A percentile compares a stretch with the other conserved stretches of the same genome.
Evolutionary conservation across 306 rosid species (phyloP).

Genomic region (Hippophae rhamnoides): DNA sequence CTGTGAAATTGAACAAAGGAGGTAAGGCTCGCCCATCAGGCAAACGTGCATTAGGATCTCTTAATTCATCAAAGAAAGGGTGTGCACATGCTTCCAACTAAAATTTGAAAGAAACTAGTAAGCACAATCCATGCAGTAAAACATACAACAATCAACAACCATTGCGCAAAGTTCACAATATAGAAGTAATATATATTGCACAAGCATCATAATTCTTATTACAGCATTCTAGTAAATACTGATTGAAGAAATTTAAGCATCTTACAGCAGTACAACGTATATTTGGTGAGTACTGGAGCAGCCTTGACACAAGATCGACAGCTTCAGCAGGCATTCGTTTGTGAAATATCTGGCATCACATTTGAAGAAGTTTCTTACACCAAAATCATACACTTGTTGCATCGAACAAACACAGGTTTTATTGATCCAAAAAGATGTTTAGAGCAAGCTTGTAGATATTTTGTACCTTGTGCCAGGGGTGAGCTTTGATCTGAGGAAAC

Average conservation of each 20-base stretch:
- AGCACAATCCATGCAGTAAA: no score
- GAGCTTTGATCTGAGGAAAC: slow-evolving; percentile 94
- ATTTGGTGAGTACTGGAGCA: slow-evolving; percentile 87
- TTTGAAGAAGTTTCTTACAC: slow-evolving; percentile 14
- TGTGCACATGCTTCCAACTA: slow-evolving; percentile 92
- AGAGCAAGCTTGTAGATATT: no score
- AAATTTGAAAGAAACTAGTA: background rate
- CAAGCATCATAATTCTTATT: background rate
- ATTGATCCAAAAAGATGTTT: no score
- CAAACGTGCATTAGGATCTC: slow-evolving; percentile 55
- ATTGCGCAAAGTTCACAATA: no score
- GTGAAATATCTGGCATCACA: slow-evolving; percentile 55
- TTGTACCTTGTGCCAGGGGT: slow-evolving; percentile 88
- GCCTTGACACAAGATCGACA: slow-evolving; percentile 84
- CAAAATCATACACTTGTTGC: background rate
- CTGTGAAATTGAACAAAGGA: slow-evolving; percentile 70
- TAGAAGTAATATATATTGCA: background rate
- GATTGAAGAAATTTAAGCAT: slow-evolving; percentile 4
- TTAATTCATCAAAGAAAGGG: slow-evolving; percentile 70
- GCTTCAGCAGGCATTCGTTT: slow-evolving; percentile 85
- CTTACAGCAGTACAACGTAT: slow-evolving; percentile 94
- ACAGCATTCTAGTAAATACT: background rate
- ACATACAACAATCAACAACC: no score
- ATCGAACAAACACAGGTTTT: no score
- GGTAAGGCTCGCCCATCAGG: slow-evolving; percentile 71